Evolutionary conservation across 441 rosid species (phyloP).

Genomic region (Breynia disticha): DNA sequence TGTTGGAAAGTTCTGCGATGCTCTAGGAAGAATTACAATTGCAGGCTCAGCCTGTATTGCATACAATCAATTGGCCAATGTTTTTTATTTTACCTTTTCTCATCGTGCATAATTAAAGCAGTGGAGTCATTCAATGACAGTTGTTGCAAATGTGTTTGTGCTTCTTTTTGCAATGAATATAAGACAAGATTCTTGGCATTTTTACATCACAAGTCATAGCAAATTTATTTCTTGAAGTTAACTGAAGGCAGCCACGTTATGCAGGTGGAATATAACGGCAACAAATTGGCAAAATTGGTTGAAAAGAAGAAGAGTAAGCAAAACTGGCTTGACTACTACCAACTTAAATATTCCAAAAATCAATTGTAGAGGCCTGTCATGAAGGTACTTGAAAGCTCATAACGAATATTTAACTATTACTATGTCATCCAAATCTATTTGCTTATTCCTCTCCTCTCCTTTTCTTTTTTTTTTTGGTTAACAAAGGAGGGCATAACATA

Average conservation of each 20-base stretch:
- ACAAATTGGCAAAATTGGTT: slow-evolving; percentile 77
- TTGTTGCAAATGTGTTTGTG: no score
- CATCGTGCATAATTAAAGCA: no score
- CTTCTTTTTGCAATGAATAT: no score
- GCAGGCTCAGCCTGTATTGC: not conserved
- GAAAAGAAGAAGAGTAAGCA: slow-evolving; percentile 49
- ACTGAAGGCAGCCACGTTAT: not conserved
- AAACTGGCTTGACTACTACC: slow-evolving; percentile 88
- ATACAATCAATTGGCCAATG: not conserved
- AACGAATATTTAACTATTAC: slow-evolving; percentile 3
- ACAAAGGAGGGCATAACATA: no score
- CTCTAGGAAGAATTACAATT: not conserved
- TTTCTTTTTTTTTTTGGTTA: not conserved
- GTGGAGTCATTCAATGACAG: no score
- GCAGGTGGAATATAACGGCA: slow-evolving; percentile 80
- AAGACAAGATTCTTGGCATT: no score
- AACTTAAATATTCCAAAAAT: slow-evolving; percentile 54
- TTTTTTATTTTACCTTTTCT: no score
- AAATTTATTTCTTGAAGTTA: no score
- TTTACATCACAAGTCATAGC: no score
- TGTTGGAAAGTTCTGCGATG: not conserved
- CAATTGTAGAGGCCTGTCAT: slow-evolving; percentile 39
- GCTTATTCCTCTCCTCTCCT: not conserved
- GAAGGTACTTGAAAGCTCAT: slow-evolving; percentile 43
- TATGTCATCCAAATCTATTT: not conserved